Evolutionary conservation across 2,329 filamentous ascomycete species (phyloP), one percentile per base, ranked within the genome.

Genomic region (Thermothelomyces thermophilus): DNA sequence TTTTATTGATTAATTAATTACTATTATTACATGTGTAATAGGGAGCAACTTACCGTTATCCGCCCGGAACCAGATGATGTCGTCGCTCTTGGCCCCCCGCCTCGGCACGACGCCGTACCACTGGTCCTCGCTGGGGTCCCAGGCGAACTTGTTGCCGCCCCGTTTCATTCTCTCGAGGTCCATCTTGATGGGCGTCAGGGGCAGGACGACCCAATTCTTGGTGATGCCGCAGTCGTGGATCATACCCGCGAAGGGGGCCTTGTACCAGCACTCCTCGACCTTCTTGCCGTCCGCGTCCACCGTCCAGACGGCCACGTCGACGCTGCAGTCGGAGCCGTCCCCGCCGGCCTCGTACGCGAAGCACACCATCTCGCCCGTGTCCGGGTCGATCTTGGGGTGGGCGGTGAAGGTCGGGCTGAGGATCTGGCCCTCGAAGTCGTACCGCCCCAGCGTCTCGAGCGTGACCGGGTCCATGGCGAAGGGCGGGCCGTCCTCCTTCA

Each of bases 51-150:
- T 58, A 75, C 74, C 74, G 48, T 77, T 77, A 42, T 73, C 70
- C 8, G 72, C 71, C 22, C 73, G 60, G 44, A 77, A 68, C 75
- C 75, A 78, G 1, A 72, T 62, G 36, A 78, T 73, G 59, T 79
- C 76, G 52, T 75, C 73, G 0, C 70, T 67, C 55, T 73, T 76
- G 0, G 69, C 75, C 3, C 71, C 70, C 3, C 71, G 62, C 7
- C 76, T 66, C 3, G 75, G 75, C 2, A 79, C 74, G 13, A 79
- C 65, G 0, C 73, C 76, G 54, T 79, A 79, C 63, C 71, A 73
- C 58, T 78, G 75, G 56, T 79, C 74, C 59, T 79, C 75, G 3
- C 75, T 64, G 0, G 74, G 72, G 48, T 76, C 73, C 73, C 73
- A 75, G 0, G 73, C 72, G 61, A 72, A 76, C 60, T 76, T 74